These are phyloP conservation scores for Aspergillus texensis DNA, from an alignment of 2,329 filamentous ascomycete genomes.

Conservation along the genomic window DNA sequence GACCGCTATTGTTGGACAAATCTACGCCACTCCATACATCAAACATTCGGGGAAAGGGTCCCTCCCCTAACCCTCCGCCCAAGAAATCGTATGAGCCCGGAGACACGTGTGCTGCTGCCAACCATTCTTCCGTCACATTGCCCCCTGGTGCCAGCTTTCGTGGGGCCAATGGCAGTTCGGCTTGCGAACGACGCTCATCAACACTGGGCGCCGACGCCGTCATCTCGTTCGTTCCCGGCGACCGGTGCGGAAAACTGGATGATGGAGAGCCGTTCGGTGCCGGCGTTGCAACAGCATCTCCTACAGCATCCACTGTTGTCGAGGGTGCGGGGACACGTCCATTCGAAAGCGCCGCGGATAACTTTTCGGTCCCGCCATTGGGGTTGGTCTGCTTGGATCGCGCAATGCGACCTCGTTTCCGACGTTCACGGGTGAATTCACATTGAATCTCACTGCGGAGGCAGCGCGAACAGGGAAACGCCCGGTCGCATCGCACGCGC, in stretches of 20 bases:
- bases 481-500: conserved; percentile 89
- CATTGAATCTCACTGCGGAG: conserved; percentile 70
- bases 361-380: conserved; percentile 9
- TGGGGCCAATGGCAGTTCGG: conserved; percentile 22
- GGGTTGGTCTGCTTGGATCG: conserved; percentile 69
- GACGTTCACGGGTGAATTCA: conserved; percentile 87
- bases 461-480: conserved; percentile 88
- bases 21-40: conserved; percentile 38
- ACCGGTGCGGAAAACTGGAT: conserved; percentile 28
- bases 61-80: conserved; percentile 28
- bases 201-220: conserved; percentile 33
- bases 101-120: conserved; percentile 35
- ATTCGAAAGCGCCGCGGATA: conserved; percentile 5
- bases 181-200: conserved; percentile 32
- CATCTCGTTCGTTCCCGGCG: conserved; percentile 32
- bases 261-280: conserved; percentile 27
- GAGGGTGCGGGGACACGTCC: not conserved
- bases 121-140: conserved; percentile 38
- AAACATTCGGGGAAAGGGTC: conserved; percentile 31
- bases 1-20: conserved; percentile 38
- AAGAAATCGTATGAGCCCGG: conserved; percentile 36
- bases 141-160: conserved; percentile 21
- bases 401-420: conserved; percentile 85
- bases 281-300: conserved; percentile 20
- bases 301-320: conserved; percentile 12